Evolutionary conservation across 2,329 filamentous ascomycete species (phyloP), one percentile per base, ranked within the genome.

Genomic region (Penicillium fuscoglaucum): DNA sequence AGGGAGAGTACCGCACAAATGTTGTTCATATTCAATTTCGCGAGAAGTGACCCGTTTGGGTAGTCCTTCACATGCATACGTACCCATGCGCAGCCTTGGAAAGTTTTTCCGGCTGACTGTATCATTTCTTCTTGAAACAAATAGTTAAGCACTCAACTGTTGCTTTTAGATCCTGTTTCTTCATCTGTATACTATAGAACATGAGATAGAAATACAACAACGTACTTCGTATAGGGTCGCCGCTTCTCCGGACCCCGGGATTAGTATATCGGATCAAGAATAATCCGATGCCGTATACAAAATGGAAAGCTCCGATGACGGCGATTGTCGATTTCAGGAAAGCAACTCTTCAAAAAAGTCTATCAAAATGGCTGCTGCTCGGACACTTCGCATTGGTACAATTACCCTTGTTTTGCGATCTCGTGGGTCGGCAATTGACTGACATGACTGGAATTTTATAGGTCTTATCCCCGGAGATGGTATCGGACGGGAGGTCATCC

Each of bases 401-500:
- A 79, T 73, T 70, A 56, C 45, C 40, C 37, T 46, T 52, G 29
- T 40, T 44, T 21, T 19, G 45, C 26, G n/a, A 50, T 19, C 4
- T 35, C 9, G 37, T 55, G 43, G n/a, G 17, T 48, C 17, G 7
- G 19, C 29, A 45, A 63, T 50, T 53, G 40, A 53, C 33, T 61
- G 41, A 66, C 61, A 66, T 56, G 26, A 19, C 24, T 12, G 54
- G 57, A 66, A 56, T 12, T 24, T 52, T 51, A 49, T 66, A 96
- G 93, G 93, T 76, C 90, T 98, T 70, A 98, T 99, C 75, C 90
- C 95, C 70, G 95, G 95, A 73, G 95, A 99, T 80, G 95, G 95
- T 78, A 99, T 99, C 79, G 95, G 95, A 79, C 91, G 91, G 75
- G 95, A 99, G 80, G 95, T 99, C 76, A 98, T 99, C 78, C 95